Evolutionary conservation across 1,139 yeast species (phyloP).

Genomic region (Sugiyamaella neomexicana): DNA sequence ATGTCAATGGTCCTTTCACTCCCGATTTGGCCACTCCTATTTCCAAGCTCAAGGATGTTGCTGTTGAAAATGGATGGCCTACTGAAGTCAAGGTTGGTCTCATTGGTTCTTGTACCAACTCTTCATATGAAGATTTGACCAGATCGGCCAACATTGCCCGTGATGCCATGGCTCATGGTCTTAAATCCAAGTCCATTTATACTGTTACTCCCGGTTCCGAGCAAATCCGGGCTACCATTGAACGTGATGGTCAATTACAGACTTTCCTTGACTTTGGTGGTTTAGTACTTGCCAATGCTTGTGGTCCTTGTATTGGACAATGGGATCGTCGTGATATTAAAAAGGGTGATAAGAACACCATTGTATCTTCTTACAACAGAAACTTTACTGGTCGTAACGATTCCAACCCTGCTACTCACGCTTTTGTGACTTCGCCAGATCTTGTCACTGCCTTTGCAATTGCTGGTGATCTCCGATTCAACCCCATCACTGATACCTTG

Average conservation of each 20-base stretch:
- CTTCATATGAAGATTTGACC: conserved; percentile 98
- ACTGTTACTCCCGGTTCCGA: conserved; percentile 99
- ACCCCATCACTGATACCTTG: conserved; percentile 94
- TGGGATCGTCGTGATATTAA: conserved; percentile 98
- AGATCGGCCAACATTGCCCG: conserved; percentile 92
- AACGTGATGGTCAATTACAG: conserved; percentile 91
- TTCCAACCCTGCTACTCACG: conserved; percentile 98
- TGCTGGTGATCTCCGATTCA: conserved; percentile 97
- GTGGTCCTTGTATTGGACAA: conserved; percentile 99
- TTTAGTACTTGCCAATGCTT: conserved; percentile 94
- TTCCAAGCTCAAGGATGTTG: conserved; percentile 88
- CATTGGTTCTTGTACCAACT: conserved; percentile 99
- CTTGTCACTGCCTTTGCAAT: conserved; percentile 94
- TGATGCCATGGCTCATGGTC: conserved; percentile 89
- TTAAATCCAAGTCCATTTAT: conserved; percentile 85
- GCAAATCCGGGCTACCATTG: conserved; percentile 98
- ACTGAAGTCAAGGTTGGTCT: conserved; percentile 90
- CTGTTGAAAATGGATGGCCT: conserved; percentile 91
- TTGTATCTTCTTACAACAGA: conserved; percentile 98
- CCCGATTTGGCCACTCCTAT: conserved; percentile 99
- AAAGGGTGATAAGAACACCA: conserved; percentile 98
- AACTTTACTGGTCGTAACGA: conserved; percentile 98
- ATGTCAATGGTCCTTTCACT: conserved; percentile 98
- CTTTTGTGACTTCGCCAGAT: conserved; percentile 98
- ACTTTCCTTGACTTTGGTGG: conserved; percentile 94